A percentile compares a stretch with the other conserved stretches of the same genome.
phyloP scores from a whole-genome alignment of 345 rosid genomes.

The Balakata baccata region DNA sequence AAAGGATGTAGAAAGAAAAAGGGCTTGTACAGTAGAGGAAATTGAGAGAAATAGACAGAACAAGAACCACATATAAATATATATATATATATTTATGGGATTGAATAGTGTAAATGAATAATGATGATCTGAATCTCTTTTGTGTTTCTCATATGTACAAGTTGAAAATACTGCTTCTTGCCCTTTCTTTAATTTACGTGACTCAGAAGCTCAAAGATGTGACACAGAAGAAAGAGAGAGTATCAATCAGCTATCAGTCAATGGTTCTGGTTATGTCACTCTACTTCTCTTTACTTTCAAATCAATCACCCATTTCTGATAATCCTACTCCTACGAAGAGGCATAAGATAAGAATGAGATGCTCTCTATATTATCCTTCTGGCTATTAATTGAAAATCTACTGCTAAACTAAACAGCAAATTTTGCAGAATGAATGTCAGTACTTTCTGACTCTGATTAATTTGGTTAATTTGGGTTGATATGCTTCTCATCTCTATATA shows the following conservation, averaged over 20 bases:
- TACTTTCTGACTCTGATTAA: constrained; percentile 10
- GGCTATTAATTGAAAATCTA: no score
- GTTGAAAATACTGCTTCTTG: constrained; percentile 24
- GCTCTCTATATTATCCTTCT: no score
- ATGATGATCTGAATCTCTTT: no score
- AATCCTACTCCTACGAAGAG: neutral
- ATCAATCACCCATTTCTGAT: constrained; percentile 24
- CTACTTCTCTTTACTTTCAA: constrained; percentile 28
- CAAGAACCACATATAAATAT: no score
- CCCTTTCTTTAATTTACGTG: constrained; percentile 37
- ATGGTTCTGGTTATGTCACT: constrained; percentile 25
- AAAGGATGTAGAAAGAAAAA: neutral
- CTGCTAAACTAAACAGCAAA: no score
- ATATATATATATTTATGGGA: constrained; percentile 3
- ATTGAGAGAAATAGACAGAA: constrained; percentile 36
- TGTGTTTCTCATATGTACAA: no score
- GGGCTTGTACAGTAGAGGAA: constrained; percentile 31
- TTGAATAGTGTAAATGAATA: no score
- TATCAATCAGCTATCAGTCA: neutral
- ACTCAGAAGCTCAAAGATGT: constrained; percentile 41
- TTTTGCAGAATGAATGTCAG: constrained; percentile 14
- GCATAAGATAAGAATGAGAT: no score
- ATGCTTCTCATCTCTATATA: constrained; percentile 15
- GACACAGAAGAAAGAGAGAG: constrained; percentile 21
- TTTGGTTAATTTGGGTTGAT: constrained; percentile 21